phyloP scores from a whole-genome alignment of 192 early-diverging fungal species.

The Coemansia javaensis region DNA sequence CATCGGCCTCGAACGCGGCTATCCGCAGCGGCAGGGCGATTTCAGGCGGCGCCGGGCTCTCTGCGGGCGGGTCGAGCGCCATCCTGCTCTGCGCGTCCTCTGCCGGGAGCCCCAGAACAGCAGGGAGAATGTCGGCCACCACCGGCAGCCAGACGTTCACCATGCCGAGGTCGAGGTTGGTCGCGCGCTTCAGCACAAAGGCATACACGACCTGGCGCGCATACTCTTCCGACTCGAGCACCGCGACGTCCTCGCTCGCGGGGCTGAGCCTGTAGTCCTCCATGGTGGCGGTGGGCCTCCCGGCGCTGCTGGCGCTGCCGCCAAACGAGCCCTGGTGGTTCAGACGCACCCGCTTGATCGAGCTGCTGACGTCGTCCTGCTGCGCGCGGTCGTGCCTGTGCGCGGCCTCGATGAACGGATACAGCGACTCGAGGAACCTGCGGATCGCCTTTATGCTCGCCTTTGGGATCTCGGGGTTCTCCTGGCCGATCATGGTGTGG shows the following conservation, averaged over 20 bases:
- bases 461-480: constrained; percentile 15
- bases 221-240: constrained; percentile 15
- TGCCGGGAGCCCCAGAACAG: constrained; percentile 10
- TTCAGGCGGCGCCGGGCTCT: constrained; percentile 1
- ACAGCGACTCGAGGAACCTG: constrained; percentile 17
- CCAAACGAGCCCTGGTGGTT: neutral
- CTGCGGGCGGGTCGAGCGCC: neutral
- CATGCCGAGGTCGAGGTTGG: constrained; percentile 21
- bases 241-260: constrained; percentile 2
- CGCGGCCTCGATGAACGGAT: constrained; percentile 13
- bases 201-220: constrained; percentile 37
- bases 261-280: constrained; percentile 10
- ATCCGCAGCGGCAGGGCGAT: constrained; percentile 2
- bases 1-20: constrained; percentile 33
- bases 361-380: neutral
- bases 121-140: constrained; percentile 6
- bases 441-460: constrained; percentile 7
- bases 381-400: constrained; percentile 10
- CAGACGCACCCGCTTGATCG: constrained; percentile 4
- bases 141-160: constrained; percentile 32
- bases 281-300: neutral
- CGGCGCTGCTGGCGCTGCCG: too few relatives aligned
- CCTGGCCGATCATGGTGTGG: constrained; percentile 6
- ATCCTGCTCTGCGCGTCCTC: neutral
- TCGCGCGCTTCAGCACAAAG: constrained; percentile 29